Percentiles rank a stretch among this genome's conserved stretches.
phyloP scores from a whole-genome alignment of 2,329 filamentous ascomycete genomes.

The Ophiocordyceps sinensis region DNA sequence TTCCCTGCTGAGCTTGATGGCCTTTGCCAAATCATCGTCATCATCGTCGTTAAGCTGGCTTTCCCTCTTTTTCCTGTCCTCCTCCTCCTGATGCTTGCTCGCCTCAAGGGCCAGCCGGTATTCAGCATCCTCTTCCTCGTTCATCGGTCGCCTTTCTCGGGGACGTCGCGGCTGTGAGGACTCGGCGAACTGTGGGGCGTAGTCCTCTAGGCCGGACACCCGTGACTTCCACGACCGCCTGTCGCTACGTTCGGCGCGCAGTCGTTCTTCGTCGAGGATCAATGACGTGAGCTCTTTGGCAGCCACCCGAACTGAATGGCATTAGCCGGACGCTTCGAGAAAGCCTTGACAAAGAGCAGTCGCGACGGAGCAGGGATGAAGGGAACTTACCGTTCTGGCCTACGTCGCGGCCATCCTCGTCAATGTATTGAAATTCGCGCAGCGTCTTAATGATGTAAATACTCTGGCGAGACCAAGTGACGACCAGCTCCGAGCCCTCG shows the following conservation, averaged over 20 bases:
- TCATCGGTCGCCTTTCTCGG: slow-evolving; percentile 33
- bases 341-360: too few relatives aligned
- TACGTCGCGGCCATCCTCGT: slow-evolving; percentile 90
- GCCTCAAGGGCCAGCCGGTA: slow-evolving; percentile 85
- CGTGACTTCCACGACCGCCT: slow-evolving; percentile 94
- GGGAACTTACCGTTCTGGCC: slow-evolving; percentile 69
- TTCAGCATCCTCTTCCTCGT: slow-evolving; percentile 78
- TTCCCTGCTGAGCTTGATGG: slow-evolving; percentile 85
- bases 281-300: slow-evolving; percentile 91
- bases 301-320: slow-evolving; percentile 67
- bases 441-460: slow-evolving; percentile 98
- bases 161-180: slow-evolving; percentile 24
- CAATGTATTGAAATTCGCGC: slow-evolving; percentile 90
- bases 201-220: slow-evolving; percentile 85
- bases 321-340: slow-evolving; percentile 5
- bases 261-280: slow-evolving; percentile 82
- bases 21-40: slow-evolving; percentile 86
- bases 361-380: slow-evolving; percentile 1
- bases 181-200: slow-evolving; percentile 31
- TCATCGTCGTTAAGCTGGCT: slow-evolving; percentile 42
- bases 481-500: slow-evolving; percentile 89
- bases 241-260: slow-evolving; percentile 80
- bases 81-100: slow-evolving; percentile 88
- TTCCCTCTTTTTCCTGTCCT: slow-evolving; percentile 65
- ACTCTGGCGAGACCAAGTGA: slow-evolving; percentile 96